A percentile compares a stretch with the other conserved stretches of the same genome.
Evolutionary conservation across 108 stramenopile species (phyloP).

Genomic region (Cyclotella baltica): DNA sequence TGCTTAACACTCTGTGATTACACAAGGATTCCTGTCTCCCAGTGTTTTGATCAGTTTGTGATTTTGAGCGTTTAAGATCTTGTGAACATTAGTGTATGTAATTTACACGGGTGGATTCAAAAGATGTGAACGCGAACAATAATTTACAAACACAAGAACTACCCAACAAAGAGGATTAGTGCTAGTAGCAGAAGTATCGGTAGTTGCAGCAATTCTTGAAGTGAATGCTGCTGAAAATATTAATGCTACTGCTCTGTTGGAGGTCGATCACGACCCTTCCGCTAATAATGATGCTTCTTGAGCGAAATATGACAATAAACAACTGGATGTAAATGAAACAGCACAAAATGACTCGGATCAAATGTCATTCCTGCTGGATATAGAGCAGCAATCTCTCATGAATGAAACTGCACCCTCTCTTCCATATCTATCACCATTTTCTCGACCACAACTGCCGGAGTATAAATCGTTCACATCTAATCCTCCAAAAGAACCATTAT

Average conservation of each 20-base stretch:
- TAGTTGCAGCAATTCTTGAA: constrained; percentile 13
- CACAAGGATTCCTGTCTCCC: too few species aligned
- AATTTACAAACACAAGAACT: too few species aligned
- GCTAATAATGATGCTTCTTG: neutral
- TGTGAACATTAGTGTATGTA: too few species aligned
- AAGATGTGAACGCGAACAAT: neutral
- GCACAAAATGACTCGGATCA: neutral
- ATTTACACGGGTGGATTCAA: too few species aligned
- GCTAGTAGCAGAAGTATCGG: constrained; percentile 14
- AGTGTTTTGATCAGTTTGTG: too few species aligned
- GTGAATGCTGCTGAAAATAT: neutral
- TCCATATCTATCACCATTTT: neutral
- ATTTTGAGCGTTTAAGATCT: too few species aligned
- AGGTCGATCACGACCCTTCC: neutral
- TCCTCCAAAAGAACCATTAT: neutral
- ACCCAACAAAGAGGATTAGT: constrained; percentile 6
- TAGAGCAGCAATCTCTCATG: too few species aligned
- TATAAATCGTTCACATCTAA: neutral
- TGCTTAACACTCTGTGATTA: too few species aligned
- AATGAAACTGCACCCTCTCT: neutral
- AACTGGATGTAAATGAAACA: neutral
- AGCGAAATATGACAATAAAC: neutral
- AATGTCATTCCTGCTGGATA: neutral
- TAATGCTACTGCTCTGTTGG: neutral
- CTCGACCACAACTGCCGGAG: too few species aligned